A percentile compares a stretch with the other conserved stretches of the same genome.
phyloP scores from a whole-genome alignment of 306 rosid genomes.

The Hylodesmum podocarpum region DNA sequence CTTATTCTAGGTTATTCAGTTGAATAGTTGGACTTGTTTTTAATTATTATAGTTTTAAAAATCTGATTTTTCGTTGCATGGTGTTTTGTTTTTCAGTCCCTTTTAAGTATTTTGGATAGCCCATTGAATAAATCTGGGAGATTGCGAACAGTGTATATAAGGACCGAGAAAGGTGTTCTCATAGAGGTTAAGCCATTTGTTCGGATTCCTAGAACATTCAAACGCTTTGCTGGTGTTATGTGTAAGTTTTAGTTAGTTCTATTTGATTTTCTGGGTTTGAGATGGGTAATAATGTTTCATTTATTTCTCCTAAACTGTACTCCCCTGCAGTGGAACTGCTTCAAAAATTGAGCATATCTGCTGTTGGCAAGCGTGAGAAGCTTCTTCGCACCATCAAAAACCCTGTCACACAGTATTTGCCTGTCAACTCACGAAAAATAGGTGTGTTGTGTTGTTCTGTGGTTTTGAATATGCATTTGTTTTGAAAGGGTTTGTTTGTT shows the following conservation, averaged over 20 bases:
- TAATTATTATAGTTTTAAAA: not conserved
- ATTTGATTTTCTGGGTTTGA: not conserved
- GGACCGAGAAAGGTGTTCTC: constrained; percentile 75
- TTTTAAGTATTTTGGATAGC: constrained; percentile 75
- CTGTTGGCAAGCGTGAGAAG: constrained; percentile 67
- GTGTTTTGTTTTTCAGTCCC: constrained; percentile 55
- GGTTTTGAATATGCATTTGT: not conserved
- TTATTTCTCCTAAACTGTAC: constrained; percentile 16
- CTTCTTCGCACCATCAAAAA: constrained; percentile 76
- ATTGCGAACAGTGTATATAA: constrained; percentile 72
- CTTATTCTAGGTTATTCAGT: not conserved
- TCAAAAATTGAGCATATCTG: constrained; percentile 78
- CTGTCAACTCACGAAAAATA: constrained; percentile 63
- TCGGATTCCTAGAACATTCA: constrained; percentile 89
- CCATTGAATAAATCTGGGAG: constrained; percentile 83
- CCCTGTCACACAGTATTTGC: constrained; percentile 82
- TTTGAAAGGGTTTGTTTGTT: not conserved
- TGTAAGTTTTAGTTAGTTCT: constrained; percentile 52
- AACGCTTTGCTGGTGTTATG: constrained; percentile 82
- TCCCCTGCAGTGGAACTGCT: constrained; percentile 71
- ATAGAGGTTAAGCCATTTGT: constrained; percentile 79
- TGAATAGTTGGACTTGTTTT: not conserved
- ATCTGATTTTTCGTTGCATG: not conserved
- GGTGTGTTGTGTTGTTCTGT: constrained; percentile 47
- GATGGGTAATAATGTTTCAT: not conserved